These are phyloP conservation scores for Kluyveromyces lactis DNA, from an alignment of 805 yeast genomes.

Conservation along the genomic window DNA sequence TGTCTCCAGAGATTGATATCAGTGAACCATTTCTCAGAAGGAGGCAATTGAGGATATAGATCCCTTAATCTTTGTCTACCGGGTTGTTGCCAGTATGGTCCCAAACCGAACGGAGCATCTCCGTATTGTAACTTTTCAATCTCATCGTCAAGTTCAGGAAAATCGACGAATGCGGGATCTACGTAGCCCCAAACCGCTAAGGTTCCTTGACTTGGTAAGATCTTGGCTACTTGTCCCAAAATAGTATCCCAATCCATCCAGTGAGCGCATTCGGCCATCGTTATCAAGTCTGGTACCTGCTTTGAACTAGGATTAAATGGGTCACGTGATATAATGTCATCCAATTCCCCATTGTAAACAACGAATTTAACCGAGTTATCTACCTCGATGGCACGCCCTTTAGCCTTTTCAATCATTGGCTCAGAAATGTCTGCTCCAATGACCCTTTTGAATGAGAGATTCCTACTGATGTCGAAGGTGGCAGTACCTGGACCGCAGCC, in stretches of 20 bases:
- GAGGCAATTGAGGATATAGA: constrained; percentile 20
- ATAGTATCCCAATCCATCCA: constrained; percentile 62
- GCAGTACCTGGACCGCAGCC: constrained; percentile 83
- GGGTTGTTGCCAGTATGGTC: constrained; percentile 76
- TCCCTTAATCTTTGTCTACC: constrained; percentile 53
- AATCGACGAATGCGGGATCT: constrained; percentile 53
- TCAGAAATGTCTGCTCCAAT: constrained; percentile 58
- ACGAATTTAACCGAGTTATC: background rate
- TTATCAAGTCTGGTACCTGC: constrained; percentile 41
- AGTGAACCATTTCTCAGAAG: constrained; percentile 8
- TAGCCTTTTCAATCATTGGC: constrained; percentile 46
- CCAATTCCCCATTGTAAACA: background rate
- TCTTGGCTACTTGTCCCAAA: constrained; percentile 39
- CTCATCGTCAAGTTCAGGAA: constrained; percentile 47
- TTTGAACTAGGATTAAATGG: background rate
- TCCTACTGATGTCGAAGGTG: constrained; percentile 39
- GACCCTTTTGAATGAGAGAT: constrained; percentile 35
- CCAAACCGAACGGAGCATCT: constrained; percentile 35
- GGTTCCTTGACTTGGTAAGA: constrained; percentile 56
- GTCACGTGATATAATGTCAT: background rate
- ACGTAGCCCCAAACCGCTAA: constrained; percentile 73
- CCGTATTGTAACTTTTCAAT: constrained; percentile 44
- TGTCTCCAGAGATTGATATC: constrained; percentile 12
- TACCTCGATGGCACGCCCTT: background rate
- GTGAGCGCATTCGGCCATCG: constrained; percentile 83